Conservation (phyloP, 139 green algal species). For the Closterium sp. region DNA sequence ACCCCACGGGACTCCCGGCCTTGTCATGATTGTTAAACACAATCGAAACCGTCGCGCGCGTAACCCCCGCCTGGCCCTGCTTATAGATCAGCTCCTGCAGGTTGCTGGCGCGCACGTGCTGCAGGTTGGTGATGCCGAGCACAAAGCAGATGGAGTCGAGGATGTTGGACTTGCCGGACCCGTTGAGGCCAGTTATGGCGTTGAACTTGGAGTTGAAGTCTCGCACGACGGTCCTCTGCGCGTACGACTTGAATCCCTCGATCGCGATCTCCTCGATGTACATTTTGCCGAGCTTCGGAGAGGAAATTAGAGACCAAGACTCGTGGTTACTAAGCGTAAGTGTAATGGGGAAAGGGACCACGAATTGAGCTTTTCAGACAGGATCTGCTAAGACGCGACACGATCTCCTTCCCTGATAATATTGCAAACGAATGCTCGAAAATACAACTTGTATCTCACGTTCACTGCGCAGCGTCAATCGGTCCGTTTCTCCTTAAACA, state of each 20-base stretch:
- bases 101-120: conserved; percentile 84
- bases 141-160: conserved; percentile 99
- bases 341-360: no score
- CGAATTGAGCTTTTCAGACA: no score
- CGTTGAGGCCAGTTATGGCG: conserved; percentile 98
- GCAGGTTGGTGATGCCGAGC: conserved; percentile 93
- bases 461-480: no score
- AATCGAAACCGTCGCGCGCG: conserved; percentile 96
- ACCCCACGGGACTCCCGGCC: conserved; percentile 75
- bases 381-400: no score
- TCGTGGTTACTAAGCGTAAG: no score
- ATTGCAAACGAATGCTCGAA: no score
- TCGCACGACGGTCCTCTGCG: conserved; percentile 76
- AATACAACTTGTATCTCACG: no score
- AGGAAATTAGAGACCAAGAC: not conserved
- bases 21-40: conserved; percentile 93
- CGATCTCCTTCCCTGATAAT: not conserved
- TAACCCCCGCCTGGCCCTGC: conserved; percentile 94
- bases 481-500: not conserved
- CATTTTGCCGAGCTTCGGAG: conserved; percentile 64
- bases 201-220: conserved; percentile 96
- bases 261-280: conserved; percentile 93
- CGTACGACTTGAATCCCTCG: conserved; percentile 99
- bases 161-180: conserved; percentile 98
- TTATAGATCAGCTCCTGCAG: conserved; percentile 99